Conservation (phyloP, 306 rosid species). For the Castanea crenata region DNA sequence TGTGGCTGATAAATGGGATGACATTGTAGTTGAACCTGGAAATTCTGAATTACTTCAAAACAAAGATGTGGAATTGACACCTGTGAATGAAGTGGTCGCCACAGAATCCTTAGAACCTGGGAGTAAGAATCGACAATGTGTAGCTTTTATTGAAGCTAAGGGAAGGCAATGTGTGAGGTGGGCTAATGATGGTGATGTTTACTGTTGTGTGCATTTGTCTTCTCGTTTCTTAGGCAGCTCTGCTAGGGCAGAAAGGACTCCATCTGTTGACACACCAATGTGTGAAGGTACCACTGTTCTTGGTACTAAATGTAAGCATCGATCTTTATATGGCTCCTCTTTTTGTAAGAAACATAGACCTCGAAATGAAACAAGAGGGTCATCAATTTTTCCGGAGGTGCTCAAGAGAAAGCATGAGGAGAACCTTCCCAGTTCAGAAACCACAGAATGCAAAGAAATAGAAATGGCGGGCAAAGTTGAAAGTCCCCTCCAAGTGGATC, state of each 20-base stretch:
- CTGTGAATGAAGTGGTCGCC: conserved; percentile 42
- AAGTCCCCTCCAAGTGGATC: conserved; percentile 60
- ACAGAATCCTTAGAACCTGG: conserved; percentile 48
- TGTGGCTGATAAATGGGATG: conserved; percentile 60
- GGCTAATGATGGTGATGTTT: conserved; percentile 99
- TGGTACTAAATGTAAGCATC: conserved; percentile 93
- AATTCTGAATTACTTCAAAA: conserved; percentile 38
- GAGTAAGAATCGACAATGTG: conserved; percentile 78
- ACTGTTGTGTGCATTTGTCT: conserved; percentile 94
- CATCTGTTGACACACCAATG: conserved; percentile 67
- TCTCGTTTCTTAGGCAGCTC: conserved; percentile 79
- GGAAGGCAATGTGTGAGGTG: conserved; percentile 99
- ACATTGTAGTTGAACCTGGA: conserved; percentile 50
- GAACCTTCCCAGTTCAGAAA: conserved; percentile 39
- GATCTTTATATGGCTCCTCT: conserved; percentile 66
- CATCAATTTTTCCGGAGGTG: conserved; percentile 39
- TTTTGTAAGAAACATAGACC: conserved; percentile 95
- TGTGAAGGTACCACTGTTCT: conserved; percentile 98
- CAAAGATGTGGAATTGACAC: conserved; percentile 57
- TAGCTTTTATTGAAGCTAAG: conserved; percentile 87
- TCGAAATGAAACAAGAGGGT: conserved; percentile 44
- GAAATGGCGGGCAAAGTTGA: conserved; percentile 47
- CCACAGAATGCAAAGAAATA: conserved; percentile 47
- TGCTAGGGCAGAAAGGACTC: conserved; percentile 49
- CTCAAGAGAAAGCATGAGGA: conserved; percentile 72